Percentiles rank a stretch among this genome's conserved stretches.
Evolutionary conservation across 345 rosid genomes (phyloP).

Genomic region (Toxicodendron radicans): DNA sequence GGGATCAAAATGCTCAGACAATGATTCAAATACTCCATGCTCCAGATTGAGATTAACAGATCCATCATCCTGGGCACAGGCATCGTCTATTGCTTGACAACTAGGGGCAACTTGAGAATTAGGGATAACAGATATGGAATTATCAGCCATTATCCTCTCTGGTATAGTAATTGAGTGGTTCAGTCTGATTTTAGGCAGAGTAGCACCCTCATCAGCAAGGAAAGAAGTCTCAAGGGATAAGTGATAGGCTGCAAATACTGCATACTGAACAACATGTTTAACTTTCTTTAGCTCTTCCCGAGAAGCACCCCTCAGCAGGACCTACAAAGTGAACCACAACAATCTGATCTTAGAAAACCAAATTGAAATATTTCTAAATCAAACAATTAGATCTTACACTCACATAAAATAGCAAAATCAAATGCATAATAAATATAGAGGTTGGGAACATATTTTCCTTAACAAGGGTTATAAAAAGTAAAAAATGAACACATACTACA

Average conservation of each 20-base stretch:
- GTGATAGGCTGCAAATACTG: constrained; percentile 98
- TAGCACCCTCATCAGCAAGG: constrained; percentile 99
- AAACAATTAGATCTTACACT: constrained; percentile 6
- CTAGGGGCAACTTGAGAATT: constrained; percentile 29
- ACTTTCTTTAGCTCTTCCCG: constrained; percentile 93
- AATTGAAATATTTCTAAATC: background rate
- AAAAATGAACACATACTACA: background rate
- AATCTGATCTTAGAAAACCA: constrained; percentile 24
- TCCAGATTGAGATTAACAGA: constrained; percentile 28
- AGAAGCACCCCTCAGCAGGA: constrained; percentile 68
- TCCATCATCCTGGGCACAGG: constrained; percentile 36
- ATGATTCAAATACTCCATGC: constrained; percentile 37
- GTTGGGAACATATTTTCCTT: background rate
- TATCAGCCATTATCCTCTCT: constrained; percentile 43
- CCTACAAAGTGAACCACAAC: constrained; percentile 43
- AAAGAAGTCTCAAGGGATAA: constrained; percentile 91
- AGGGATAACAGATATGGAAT: constrained; percentile 36
- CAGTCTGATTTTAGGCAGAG: constrained; percentile 62
- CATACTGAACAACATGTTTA: constrained; percentile 84
- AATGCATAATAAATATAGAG: background rate
- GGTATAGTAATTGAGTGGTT: constrained; percentile 42
- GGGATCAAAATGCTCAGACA: constrained; percentile 40
- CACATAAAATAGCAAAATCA: constrained; percentile 10
- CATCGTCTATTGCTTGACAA: constrained; percentile 31
- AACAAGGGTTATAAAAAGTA: background rate